Base-by-base conservation (phyloP, 192 early-diverging fungal genomes). In the Podila verticillata region DNA sequence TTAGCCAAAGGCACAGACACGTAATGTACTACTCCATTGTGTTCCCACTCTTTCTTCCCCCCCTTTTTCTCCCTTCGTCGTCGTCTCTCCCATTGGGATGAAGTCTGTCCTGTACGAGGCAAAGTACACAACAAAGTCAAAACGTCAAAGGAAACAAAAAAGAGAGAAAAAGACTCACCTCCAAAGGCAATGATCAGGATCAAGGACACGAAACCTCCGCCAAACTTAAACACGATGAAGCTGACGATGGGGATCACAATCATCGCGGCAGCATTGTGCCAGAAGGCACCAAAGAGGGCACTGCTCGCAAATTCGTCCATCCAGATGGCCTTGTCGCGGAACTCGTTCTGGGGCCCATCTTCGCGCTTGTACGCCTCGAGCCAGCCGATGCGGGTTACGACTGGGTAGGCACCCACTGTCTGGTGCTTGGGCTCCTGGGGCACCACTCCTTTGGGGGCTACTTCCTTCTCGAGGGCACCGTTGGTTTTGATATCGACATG, bases 291-390 rank as follows among this genome's bases (percentile, higher is more conserved):
- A 72, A 63, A 71, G 15, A 79, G 69, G 7, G 69, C 75, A 49
- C 75, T 79, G 54, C 75, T 79, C 20, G 75, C 69, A 72, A 79
- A 79, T 20, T 79, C 75, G 2, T 79, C 75, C 69, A 79, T 66
- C 75, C 75, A 79, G 51, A 79, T 79, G 2, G 75, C 71, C 35
- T 79, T 79, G 49, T 79, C 75, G 17, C 75, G 75, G 60, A 72
- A 79, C 30, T 79, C 75, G 65, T 79, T 79, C 24, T 35, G 22
- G 30, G 75, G 69, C 4, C 75, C 69, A 61, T 79, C 75, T 8
- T 61, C 63, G 13, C 70, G 77, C 49, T 72, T 72, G 70, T 80
- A 80, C 17, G 70, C 70, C 15, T 80, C 77, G 3, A 80, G 26
- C 77, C 77, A 80, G 29, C 77, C 70, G 44, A 80, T 59, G 20